Conservation (phyloP, 139 green algal genomes). For the Mychonastes homosphaera region DNA sequence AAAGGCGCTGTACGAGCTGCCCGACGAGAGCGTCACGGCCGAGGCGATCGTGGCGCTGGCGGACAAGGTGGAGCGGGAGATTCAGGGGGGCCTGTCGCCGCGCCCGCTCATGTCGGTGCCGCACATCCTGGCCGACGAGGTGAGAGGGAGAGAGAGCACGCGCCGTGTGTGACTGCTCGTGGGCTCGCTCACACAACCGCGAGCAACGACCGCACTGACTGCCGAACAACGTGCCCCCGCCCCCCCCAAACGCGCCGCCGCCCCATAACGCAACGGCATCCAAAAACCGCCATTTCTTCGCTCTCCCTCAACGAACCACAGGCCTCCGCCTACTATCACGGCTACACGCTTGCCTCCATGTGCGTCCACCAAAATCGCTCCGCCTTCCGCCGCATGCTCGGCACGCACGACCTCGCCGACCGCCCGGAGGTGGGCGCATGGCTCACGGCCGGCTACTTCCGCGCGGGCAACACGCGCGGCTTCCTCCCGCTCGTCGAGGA, state of each 20-base stretch:
- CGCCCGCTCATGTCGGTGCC: slow-evolving; percentile 55
- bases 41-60: slow-evolving; percentile 50
- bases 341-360: too few relatives aligned
- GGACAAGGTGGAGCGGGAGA: slow-evolving; percentile 44
- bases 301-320: too few relatives aligned
- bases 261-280: background rate
- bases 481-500: slow-evolving; percentile 59
- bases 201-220: background rate
- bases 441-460: slow-evolving; percentile 38
- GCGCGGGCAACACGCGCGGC: slow-evolving; percentile 48
- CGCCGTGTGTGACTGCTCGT: slow-evolving; percentile 1
- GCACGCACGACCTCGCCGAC: too few relatives aligned
- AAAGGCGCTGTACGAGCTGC: slow-evolving; percentile 69
- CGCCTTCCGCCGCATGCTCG: too few relatives aligned
- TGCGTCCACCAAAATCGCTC: too few relatives aligned
- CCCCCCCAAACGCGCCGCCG: background rate
- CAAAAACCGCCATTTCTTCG: too few relatives aligned
- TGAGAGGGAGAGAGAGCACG: slow-evolving; percentile 33
- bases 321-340: too few relatives aligned
- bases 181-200: background rate
- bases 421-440: slow-evolving; percentile 12
- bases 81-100: slow-evolving; percentile 29
- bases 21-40: slow-evolving; percentile 40
- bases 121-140: slow-evolving; percentile 67
- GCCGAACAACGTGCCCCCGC: background rate